Conservation (phyloP, 2,329 filamentous ascomycete genomes). For the Polytolypa hystricis region DNA sequence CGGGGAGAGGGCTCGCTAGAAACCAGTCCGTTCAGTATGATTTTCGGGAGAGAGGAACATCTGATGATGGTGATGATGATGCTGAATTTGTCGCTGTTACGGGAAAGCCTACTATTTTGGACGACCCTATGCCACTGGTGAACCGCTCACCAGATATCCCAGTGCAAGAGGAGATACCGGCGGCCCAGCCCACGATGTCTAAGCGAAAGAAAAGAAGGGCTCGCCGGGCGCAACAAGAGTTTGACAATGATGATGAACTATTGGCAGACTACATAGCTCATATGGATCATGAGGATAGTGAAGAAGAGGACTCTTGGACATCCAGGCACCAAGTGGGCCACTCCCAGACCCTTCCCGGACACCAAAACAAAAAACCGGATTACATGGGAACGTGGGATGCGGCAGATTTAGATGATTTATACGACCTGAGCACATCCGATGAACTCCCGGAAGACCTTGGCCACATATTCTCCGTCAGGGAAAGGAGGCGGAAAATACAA, state of each 20-base stretch:
- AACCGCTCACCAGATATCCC: background rate
- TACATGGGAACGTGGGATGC: conserved; percentile 28
- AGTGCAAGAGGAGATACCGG: background rate
- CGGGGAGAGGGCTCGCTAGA: conserved; percentile 19
- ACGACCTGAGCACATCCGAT: conserved; percentile 41
- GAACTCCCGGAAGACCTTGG: conserved; percentile 33
- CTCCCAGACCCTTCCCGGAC: conserved; percentile 12
- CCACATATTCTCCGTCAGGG: conserved; percentile 36
- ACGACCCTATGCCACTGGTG: background rate
- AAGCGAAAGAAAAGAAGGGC: background rate
- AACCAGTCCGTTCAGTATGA: background rate
- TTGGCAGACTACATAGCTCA: background rate
- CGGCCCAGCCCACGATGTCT: background rate
- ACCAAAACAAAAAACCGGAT: background rate
- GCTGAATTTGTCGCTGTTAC: background rate
- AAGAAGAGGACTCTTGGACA: conserved; percentile 15
- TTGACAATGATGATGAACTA: no score
- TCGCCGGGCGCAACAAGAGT: no score
- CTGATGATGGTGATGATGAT: background rate
- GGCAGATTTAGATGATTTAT: conserved; percentile 36
- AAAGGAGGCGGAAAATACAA: conserved; percentile 34
- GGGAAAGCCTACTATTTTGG: background rate
- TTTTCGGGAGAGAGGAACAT: no score
- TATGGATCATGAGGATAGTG: conserved; percentile 30
- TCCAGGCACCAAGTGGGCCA: conserved; percentile 8